These are phyloP conservation scores for Boletus rubescentipes DNA, from an alignment of 768 basidiomycete genomes.

Conservation along the genomic window DNA sequence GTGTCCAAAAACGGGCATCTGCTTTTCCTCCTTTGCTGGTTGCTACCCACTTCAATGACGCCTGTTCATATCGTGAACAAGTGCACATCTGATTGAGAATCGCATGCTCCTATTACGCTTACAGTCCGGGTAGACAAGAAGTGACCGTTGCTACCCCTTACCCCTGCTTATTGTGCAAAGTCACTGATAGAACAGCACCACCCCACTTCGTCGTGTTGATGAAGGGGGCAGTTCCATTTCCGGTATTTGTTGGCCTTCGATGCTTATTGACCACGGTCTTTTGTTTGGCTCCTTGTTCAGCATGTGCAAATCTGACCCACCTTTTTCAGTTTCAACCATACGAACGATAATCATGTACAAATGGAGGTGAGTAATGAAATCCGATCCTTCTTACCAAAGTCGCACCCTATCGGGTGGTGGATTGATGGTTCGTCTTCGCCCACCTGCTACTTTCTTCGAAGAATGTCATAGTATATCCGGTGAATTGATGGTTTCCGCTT, in stretches of 20 bases:
- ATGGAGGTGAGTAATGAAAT: slow-evolving; percentile 53
- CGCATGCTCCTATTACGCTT: slow-evolving; percentile 8
- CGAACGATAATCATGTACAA: slow-evolving; percentile 66
- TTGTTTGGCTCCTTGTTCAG: not conserved
- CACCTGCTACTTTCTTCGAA: not conserved
- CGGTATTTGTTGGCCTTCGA: not conserved
- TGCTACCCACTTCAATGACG: slow-evolving; percentile 9
- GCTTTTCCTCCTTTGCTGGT: slow-evolving; percentile 5
- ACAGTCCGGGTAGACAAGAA: slow-evolving; percentile 7
- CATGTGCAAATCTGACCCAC: slow-evolving; percentile 15
- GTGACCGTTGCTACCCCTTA: slow-evolving; percentile 22
- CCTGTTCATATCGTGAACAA: slow-evolving; percentile 17
- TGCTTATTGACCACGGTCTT: not conserved
- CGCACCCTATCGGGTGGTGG: slow-evolving; percentile 20
- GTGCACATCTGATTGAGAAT: slow-evolving; percentile 20
- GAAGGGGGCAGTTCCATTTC: not conserved
- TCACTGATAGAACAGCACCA: slow-evolving; percentile 3
- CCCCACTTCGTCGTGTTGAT: not conserved
- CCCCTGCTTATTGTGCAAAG: slow-evolving; percentile 10
- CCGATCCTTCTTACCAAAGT: slow-evolving; percentile 14
- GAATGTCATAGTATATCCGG: not conserved
- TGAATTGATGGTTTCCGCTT: slow-evolving; percentile 13
- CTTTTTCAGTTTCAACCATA: slow-evolving; percentile 66
- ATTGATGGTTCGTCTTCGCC: slow-evolving; percentile 1
- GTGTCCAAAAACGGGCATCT: slow-evolving; percentile 11